Percentiles rank a stretch among this genome's conserved stretches.
phyloP scores from a whole-genome alignment of 129 eudicot genomes.

The Lonicera japonica region DNA sequence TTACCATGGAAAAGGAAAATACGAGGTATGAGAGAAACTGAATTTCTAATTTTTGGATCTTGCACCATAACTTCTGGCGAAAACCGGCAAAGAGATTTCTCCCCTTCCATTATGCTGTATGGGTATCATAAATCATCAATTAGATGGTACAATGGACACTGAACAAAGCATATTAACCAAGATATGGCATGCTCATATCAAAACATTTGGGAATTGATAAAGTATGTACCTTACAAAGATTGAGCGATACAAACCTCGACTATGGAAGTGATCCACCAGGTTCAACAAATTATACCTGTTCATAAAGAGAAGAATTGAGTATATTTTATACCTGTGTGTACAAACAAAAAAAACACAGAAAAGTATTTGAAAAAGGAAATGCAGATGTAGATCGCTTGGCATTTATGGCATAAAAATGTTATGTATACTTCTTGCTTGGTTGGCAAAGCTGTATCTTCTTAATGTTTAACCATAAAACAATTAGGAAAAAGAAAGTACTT shows the following conservation, averaged over 20 bases:
- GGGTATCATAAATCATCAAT: background rate
- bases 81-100: conserved; percentile 55
- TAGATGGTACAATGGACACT: background rate
- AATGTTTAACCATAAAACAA: too few relatives aligned
- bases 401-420: too few relatives aligned
- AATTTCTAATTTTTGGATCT: conserved; percentile 47
- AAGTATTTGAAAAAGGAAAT: too few relatives aligned
- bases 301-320: conserved; percentile 6
- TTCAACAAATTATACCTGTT: conserved; percentile 74
- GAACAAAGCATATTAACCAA: background rate
- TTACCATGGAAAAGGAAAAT: conserved; percentile 75
- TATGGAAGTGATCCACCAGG: conserved; percentile 65
- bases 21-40: conserved; percentile 73
- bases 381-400: too few relatives aligned
- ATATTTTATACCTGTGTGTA: background rate
- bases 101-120: conserved; percentile 86
- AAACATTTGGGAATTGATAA: background rate
- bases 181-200: background rate
- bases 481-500: too few relatives aligned
- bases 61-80: conserved; percentile 81
- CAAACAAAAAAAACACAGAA: background rate
- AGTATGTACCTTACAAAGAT: conserved; percentile 52
- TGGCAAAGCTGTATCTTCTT: too few relatives aligned
- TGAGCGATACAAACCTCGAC: conserved; percentile 71
- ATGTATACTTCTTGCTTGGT: too few relatives aligned